Conservation (phyloP, 108 stramenopile species). For the Aurantiochytrium sp. region DNA sequence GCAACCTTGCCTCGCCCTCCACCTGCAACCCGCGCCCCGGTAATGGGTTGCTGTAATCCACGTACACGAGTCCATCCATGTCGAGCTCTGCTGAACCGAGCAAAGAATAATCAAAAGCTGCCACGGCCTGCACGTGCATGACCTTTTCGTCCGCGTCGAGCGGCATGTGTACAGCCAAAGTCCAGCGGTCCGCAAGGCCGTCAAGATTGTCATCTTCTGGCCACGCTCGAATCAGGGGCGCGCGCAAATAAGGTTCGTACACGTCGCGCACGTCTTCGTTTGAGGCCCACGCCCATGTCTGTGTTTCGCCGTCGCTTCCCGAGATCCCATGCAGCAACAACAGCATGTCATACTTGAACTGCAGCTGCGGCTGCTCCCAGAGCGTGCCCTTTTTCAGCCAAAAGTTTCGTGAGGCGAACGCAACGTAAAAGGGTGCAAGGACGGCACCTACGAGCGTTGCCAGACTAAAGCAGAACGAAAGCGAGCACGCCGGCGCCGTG, state of each 20-base stretch:
- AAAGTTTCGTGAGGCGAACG: not conserved
- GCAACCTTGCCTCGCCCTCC: not conserved
- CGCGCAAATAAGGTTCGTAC: not conserved
- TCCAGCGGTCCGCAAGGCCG: not conserved
- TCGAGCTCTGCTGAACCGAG: not conserved
- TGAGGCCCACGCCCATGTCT: not conserved
- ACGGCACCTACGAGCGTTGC: not conserved
- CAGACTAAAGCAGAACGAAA: not conserved
- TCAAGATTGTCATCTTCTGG: not conserved
- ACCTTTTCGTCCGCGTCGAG: not conserved
- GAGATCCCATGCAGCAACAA: not conserved
- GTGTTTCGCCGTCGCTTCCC: no score
- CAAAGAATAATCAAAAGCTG: not conserved
- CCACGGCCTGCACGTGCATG: not conserved
- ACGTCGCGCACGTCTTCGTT: not conserved
- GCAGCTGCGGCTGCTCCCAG: not conserved
- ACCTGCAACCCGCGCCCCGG: not conserved
- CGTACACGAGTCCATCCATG: not conserved
- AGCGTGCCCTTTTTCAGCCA: not conserved
- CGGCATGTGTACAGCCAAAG: not conserved
- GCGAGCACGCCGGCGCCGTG: not conserved
- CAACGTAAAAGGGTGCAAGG: not conserved
- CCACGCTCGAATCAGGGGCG: not conserved
- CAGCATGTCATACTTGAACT: constrained; percentile 14
- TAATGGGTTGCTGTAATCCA: not conserved